Base-by-base conservation (phyloP, 768 basidiomycete species). In the Mycena latifolia region DNA sequence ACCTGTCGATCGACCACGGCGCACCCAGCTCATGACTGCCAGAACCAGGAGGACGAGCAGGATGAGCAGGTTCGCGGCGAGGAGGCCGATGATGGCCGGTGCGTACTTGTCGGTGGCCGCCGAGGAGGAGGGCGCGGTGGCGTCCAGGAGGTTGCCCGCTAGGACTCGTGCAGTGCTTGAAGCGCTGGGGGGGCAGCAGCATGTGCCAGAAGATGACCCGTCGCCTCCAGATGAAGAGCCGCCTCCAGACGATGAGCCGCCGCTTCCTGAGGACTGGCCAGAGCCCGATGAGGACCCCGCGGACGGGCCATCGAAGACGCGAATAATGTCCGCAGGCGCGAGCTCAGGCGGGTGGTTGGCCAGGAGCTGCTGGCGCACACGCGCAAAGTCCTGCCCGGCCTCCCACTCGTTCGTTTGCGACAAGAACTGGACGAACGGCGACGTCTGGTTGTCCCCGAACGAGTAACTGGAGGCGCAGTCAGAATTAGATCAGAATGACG, bases 381-480 rank as follows among this genome's bases (percentile, higher is more conserved):
- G 9, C 0, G 52, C 56, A 27, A 67, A 67, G 37, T 67, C 66
- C 11, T 54, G 31, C 2, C 50, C 39, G 2, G 55, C 41, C 20
- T 53, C 55, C 39, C 41, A 31, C 17, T 50, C 39, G 22, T 63
- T 47, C 2, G 55, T 63, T n/a, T 31, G 29, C 0, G 66, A 59
- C 6, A 67, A 37, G 31, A 67, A 29, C 28, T 67, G 66, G 15
- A 67, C 41, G 51, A 35, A 63, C 18, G 59, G 54, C 20, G 61
- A 17, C 1, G 55, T 63, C 22, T 14, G 54, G 39, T 56, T 47
- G 60, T 67, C 48, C 4, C 60, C 60, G 41, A 67, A 67, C 18
- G 35, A n/a, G n/a, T n/a, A n/a, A n/a, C n/a, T n/a, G n/a, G n/a
- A n/a, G n/a, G n/a, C n/a, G n/a, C n/a, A n/a, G n/a, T n/a, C n/a